Evolutionary conservation across 2,329 filamentous ascomycete species (phyloP).

Genomic region (Sporothrix humicola): DNA sequence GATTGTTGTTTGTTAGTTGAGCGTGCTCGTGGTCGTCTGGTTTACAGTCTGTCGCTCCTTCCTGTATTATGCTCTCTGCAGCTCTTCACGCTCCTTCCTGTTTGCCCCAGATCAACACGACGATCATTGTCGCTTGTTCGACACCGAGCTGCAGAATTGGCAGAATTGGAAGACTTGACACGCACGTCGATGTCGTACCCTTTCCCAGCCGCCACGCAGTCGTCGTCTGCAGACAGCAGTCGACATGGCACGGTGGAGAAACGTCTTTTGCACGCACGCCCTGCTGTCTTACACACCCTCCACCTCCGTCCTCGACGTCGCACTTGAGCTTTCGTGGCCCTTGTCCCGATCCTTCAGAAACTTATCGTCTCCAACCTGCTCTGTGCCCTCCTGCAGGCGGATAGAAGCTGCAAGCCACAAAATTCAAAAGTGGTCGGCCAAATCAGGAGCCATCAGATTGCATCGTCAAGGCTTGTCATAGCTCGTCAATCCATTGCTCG

Average conservation of each 20-base stretch:
- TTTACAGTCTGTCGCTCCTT: neutral
- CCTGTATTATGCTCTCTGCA: neutral
- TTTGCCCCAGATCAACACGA: neutral
- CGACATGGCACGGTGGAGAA: neutral
- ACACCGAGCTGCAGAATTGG: slow-evolving; percentile 6
- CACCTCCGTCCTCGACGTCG: neutral
- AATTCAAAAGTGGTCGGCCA: too few species aligned
- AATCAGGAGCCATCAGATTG: too few species aligned
- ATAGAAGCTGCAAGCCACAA: neutral
- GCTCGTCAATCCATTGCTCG: slow-evolving; percentile 34
- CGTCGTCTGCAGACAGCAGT: neutral
- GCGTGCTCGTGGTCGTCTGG: too few species aligned
- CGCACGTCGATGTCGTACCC: neutral
- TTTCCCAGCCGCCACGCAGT: neutral
- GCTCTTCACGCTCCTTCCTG: neutral
- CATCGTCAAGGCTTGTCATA: too few species aligned
- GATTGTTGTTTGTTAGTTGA: too few species aligned
- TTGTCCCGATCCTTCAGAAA: neutral
- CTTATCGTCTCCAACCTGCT: slow-evolving; percentile 1
- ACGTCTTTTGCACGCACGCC: neutral
- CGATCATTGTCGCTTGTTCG: slow-evolving; percentile 4
- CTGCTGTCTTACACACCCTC: neutral
- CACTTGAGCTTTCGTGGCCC: neutral
- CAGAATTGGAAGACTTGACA: neutral
- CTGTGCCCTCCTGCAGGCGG: neutral